phyloP scores from a whole-genome alignment of 768 basidiomycete species.

The Exidia glandulosa region DNA sequence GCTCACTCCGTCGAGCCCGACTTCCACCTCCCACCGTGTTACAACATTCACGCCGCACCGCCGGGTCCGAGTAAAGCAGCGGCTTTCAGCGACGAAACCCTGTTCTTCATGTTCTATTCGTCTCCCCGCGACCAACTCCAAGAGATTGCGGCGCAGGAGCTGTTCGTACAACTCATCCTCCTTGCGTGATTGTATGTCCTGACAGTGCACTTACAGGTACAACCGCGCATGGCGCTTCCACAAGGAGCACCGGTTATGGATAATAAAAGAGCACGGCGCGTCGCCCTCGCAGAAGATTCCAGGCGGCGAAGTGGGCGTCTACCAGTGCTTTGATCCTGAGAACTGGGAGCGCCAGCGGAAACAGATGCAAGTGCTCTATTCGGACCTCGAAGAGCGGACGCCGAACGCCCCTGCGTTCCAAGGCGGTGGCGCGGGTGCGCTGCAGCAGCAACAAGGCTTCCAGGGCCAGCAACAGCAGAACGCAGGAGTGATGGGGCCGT shows the following conservation, averaged over 20 bases:
- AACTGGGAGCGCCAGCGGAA: constrained; percentile 68
- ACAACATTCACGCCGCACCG: constrained; percentile 82
- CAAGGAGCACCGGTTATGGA: constrained; percentile 78
- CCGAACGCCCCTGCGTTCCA: constrained; percentile 40
- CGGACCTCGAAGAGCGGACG: constrained; percentile 66
- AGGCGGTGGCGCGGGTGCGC: constrained; percentile 48
- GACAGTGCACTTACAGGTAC: constrained; percentile 38
- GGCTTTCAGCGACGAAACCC: constrained; percentile 87
- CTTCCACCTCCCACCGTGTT: constrained; percentile 83
- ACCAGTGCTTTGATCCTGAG: constrained; percentile 84
- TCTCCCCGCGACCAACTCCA: constrained; percentile 86
- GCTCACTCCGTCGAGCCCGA: constrained; percentile 84
- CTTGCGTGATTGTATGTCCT: not conserved
- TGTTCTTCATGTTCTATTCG: constrained; percentile 98
- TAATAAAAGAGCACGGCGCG: constrained; percentile 82
- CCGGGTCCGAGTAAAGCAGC: constrained; percentile 71
- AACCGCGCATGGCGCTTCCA: constrained; percentile 95
- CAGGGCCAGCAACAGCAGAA: not conserved
- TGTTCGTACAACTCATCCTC: constrained; percentile 45
- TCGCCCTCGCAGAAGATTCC: constrained; percentile 64
- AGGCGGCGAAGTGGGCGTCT: constrained; percentile 77
- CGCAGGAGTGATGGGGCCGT: not conserved
- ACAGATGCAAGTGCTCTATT: constrained; percentile 64
- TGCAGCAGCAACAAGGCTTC: not conserved
- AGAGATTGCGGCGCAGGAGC: constrained; percentile 88